phyloP scores from a whole-genome alignment of 225 moss, liverwort and hornwort species.

The Takakia lepidozioides region DNA sequence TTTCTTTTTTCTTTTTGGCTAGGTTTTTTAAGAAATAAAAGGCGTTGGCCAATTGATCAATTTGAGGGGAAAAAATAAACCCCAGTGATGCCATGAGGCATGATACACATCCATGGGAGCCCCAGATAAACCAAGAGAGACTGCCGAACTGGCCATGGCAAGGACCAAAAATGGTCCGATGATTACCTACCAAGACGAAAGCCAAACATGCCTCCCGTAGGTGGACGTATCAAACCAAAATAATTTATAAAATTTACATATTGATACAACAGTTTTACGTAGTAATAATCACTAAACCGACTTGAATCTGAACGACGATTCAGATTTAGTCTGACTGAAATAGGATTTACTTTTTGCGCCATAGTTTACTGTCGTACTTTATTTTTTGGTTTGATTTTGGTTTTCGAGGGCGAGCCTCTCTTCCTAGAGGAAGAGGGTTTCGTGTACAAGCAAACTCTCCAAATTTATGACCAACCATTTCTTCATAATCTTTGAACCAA shows the following conservation, averaged over 20 bases:
- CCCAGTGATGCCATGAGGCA: too few relatives aligned
- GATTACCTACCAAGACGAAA: slow-evolving; percentile 9
- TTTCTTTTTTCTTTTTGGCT: too few relatives aligned
- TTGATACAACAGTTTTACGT: slow-evolving; percentile 7
- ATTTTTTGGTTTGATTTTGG: slow-evolving; percentile 4
- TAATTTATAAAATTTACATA: slow-evolving; percentile 19
- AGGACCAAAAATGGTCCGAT: slow-evolving; percentile 7
- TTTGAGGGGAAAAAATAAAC: too few relatives aligned
- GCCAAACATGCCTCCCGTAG: slow-evolving; percentile 14
- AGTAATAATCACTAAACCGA: slow-evolving; percentile 15
- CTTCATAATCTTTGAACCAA: too few relatives aligned
- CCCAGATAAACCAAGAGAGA: too few relatives aligned
- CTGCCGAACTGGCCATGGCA: too few relatives aligned
- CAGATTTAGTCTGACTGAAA: slow-evolving; percentile 4
- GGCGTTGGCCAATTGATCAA: too few relatives aligned
- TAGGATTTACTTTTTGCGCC: slow-evolving; percentile 6
- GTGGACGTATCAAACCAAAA: slow-evolving; percentile 14
- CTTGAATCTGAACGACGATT: slow-evolving; percentile 4
- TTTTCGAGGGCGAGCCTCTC: slow-evolving; percentile 1
- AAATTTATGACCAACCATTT: slow-evolving; percentile 1
- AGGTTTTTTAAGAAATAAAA: too few relatives aligned
- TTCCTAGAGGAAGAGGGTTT: slow-evolving; percentile 2
- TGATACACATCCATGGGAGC: too few relatives aligned
- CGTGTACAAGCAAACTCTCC: slow-evolving; percentile 7
- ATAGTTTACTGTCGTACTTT: slow-evolving; percentile 5